Evolutionary conservation across 2,329 filamentous ascomycete genomes (phyloP), one percentile per base, ranked within the genome.

Genomic region (Colletotrichum eremochloae): DNA sequence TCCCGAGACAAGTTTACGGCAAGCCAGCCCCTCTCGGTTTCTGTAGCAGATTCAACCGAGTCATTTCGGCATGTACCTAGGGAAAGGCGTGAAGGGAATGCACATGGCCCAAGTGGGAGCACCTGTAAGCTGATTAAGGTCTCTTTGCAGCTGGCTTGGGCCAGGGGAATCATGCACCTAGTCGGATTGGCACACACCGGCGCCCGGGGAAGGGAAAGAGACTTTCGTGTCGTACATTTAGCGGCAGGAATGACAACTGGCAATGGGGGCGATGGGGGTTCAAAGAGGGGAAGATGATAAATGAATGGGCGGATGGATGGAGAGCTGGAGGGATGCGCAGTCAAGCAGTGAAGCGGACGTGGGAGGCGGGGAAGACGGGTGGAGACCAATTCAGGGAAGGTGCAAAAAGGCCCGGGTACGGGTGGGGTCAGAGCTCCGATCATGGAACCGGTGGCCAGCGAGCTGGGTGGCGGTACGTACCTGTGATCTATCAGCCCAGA

Each of bases 361-460:
- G 55, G 40, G 31, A 48, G 63, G 68, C 62, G 63, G 44, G 63
- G 63, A 40, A 9, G 14, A 38, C 14, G 44, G 18, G 20, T 67
- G 63, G 64, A 40, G 63, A 53, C 56, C 46, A 57, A 68, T 68
- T 68, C 20, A 44, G 36, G 48, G 57, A 68, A 68, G 56, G 64
- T 60, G 55, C 42, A 40, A 42, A 38, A 33, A n/a, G 9, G 15
- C 5, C 8, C 20, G 31, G 58, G 11, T 20, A 18, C 31, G 62
- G 40, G 67, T 69, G 67, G 67, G 62, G n/a, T 53, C 36, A 12
- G n/a, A 58, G 53, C 62, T 66, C 67, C 62, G 62, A 31, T 65
- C 52, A 52, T 65, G 61, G 63, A 29, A 44, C 55, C 55, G 55
- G n/a, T 24, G 44, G 18, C 24, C 50, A 57, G 61, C 24, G 61